A percentile compares a stretch with the other conserved stretches of the same genome.
Evolutionary conservation across 2,329 filamentous ascomycete species (phyloP).

Genomic region (Nemania serpens): DNA sequence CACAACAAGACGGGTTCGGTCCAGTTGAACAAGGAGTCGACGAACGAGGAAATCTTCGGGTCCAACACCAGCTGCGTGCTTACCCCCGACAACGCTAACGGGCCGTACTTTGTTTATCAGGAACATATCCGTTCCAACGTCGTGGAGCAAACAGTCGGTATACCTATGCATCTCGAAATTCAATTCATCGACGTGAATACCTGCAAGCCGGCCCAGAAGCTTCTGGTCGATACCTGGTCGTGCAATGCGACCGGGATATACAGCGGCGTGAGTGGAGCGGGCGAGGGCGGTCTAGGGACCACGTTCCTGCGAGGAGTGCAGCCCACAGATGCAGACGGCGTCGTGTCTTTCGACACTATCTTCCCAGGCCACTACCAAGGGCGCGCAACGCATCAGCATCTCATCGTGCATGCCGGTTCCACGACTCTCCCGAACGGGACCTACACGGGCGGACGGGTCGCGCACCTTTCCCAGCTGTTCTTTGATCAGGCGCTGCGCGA

Average conservation of each 20-base stretch:
- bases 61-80: slow-evolving; percentile 51
- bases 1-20: slow-evolving; percentile 45
- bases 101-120: slow-evolving; percentile 51
- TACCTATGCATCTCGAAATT: slow-evolving; percentile 49
- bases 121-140: slow-evolving; percentile 49
- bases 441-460: slow-evolving; percentile 44
- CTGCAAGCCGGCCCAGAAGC: slow-evolving; percentile 46
- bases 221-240: slow-evolving; percentile 52
- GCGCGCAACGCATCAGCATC: slow-evolving; percentile 49
- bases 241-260: slow-evolving; percentile 53
- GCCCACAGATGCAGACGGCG: slow-evolving; percentile 51
- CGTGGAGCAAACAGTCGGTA: slow-evolving; percentile 46
- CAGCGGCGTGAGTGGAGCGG: slow-evolving; percentile 41
- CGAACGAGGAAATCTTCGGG: slow-evolving; percentile 43
- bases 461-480: slow-evolving; percentile 52
- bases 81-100: slow-evolving; percentile 48
- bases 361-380: slow-evolving; percentile 51
- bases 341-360: slow-evolving; percentile 53
- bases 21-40: slow-evolving; percentile 40
- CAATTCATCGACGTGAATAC: slow-evolving; percentile 53
- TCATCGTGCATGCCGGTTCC: slow-evolving; percentile 45
- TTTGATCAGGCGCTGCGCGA: slow-evolving; percentile 46
- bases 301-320: slow-evolving; percentile 56
- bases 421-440: slow-evolving; percentile 45
- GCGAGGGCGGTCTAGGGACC: slow-evolving; percentile 44